phyloP scores from a whole-genome alignment of 345 rosid species.

The Trapa incisa region DNA sequence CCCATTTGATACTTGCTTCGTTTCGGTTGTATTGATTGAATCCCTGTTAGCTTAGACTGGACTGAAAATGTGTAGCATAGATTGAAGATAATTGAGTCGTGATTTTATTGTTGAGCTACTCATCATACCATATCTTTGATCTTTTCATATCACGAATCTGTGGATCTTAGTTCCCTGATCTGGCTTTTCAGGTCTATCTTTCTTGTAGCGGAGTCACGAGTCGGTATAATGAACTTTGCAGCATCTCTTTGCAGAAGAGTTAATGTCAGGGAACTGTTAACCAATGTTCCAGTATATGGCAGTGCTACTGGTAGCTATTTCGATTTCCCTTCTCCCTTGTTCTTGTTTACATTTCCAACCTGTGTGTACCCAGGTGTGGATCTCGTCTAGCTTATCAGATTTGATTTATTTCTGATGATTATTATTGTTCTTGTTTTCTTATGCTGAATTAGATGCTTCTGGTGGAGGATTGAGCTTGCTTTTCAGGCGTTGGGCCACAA shows the following conservation, averaged over 20 bases:
- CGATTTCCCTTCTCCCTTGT: not conserved
- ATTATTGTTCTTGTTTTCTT: not conserved
- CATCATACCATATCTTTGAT: not conserved
- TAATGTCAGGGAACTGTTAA: constrained; percentile 17
- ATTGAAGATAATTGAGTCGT: not conserved
- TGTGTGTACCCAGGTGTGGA: not conserved
- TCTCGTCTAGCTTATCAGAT: not conserved
- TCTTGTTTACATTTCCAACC: too few relatives aligned
- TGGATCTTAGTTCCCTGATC: not conserved
- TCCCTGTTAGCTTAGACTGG: not conserved
- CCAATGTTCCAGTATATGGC: constrained; percentile 15
- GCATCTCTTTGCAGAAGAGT: constrained; percentile 17
- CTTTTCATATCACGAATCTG: not conserved
- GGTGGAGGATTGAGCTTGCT: constrained; percentile 54
- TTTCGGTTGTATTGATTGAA: not conserved
- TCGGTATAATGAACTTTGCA: constrained; percentile 14
- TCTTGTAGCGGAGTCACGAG: not conserved
- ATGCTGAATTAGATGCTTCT: constrained; percentile 29
- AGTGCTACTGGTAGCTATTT: constrained; percentile 12
- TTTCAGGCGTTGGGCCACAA: constrained; percentile 78
- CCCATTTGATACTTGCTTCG: too few relatives aligned
- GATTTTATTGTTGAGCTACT: not conserved
- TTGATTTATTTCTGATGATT: not conserved
- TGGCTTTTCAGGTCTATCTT: not conserved
- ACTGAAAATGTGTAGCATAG: not conserved